Percentiles rank a stretch among this genome's conserved stretches.
Evolutionary conservation across 768 basidiomycete genomes (phyloP).

Genomic region (Suillus alpinus): DNA sequence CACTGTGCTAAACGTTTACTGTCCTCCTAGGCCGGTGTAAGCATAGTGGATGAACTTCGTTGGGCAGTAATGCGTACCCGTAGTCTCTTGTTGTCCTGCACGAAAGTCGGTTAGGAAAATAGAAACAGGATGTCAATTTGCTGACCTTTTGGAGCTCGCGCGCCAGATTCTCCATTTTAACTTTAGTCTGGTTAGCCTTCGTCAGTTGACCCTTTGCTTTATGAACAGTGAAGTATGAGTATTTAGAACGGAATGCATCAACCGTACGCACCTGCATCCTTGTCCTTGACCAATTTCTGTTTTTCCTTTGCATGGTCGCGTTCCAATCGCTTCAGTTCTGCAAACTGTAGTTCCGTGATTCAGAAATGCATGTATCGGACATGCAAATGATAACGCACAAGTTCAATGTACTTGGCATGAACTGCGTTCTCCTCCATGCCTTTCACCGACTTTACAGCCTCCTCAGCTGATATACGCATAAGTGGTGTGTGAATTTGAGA

Average conservation of each 20-base stretch:
- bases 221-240: conserved; percentile 13
- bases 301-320: conserved; percentile 90
- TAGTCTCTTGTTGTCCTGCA: conserved; percentile 84
- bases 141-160: conserved; percentile 84
- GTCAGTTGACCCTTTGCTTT: conserved; percentile 81
- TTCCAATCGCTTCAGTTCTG: conserved; percentile 83
- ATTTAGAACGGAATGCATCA: conserved; percentile 1
- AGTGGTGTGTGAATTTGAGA: conserved; percentile 1
- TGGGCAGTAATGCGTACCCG: conserved; percentile 50
- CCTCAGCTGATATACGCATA: conserved; percentile 58
- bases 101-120: conserved; percentile 12
- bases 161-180: conserved; percentile 87
- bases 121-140: conserved; percentile 9
- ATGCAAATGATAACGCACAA: conserved; percentile 50
- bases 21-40: conserved; percentile 60
- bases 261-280: conserved; percentile 68
- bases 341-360: conserved; percentile 53
- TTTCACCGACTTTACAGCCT: conserved; percentile 82
- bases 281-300: conserved; percentile 87
- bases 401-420: conserved; percentile 83
- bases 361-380: conserved; percentile 16
- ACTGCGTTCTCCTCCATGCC: conserved; percentile 81
- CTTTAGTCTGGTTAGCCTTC: conserved; percentile 85
- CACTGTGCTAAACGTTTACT: conserved; percentile 75
- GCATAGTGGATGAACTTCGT: conserved; percentile 13